Evolutionary conservation across 2,329 filamentous ascomycete species (phyloP).

Genomic region (Colletotrichum sp.): DNA sequence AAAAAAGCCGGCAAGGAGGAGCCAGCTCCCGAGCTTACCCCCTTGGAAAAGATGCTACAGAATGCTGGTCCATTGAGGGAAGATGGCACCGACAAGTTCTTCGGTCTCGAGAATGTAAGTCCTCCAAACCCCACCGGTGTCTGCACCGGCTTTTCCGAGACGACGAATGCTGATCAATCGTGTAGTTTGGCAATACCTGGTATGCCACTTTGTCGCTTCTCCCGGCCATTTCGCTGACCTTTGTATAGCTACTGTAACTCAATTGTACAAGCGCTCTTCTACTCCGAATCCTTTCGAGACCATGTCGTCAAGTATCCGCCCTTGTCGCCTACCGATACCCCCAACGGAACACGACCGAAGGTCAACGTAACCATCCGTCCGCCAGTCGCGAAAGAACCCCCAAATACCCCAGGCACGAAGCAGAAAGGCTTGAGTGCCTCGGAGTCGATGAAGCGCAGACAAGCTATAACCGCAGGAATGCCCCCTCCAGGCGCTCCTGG

Average conservation of each 20-base stretch:
- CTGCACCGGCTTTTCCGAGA: conserved; percentile 9
- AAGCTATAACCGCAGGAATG: conserved; percentile 58
- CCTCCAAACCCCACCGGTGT: conserved; percentile 8
- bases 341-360: conserved; percentile 62
- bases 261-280: conserved; percentile 95
- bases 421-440: conserved; percentile 59
- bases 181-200: conserved; percentile 96
- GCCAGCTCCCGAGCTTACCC: conserved; percentile 62
- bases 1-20: conserved; percentile 67
- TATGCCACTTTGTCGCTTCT: conserved; percentile 47
- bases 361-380: conserved; percentile 68
- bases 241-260: conserved; percentile 90
- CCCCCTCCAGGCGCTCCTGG: conserved; percentile 59
- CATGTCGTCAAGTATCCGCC: conserved; percentile 91
- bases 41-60: conserved; percentile 76
- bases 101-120: conserved; percentile 95
- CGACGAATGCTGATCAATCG: conserved; percentile 36
- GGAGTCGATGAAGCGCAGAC: conserved; percentile 62
- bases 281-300: conserved; percentile 92
- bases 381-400: conserved; percentile 54
- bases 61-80: conserved; percentile 80
- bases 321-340: conserved; percentile 70
- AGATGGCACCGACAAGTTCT: conserved; percentile 97
- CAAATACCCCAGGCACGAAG: conserved; percentile 41
- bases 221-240: not conserved